Evolutionary conservation across 768 basidiomycete genomes (phyloP), one percentile per base, ranked within the genome.

Genomic region (Boletus barrowsii): DNA sequence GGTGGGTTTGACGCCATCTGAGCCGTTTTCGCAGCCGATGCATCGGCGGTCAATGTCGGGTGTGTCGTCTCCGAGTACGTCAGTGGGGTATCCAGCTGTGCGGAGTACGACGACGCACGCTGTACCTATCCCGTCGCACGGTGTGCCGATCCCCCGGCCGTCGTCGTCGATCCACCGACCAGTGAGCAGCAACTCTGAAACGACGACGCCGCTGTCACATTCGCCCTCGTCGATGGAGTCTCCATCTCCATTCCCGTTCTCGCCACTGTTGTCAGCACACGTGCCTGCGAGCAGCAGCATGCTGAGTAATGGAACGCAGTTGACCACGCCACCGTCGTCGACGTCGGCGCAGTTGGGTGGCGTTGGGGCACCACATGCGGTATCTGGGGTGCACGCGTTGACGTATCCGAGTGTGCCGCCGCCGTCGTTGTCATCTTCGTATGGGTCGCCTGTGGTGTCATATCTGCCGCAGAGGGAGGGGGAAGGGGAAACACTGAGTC

Each of bases 371-470:
- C 41, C 44, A 11, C 82, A 42, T 42, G 59, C 36, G 14, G 37
- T 49, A 20, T 49, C 54, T 7, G 44, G 45, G 81, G 5, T 75
- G 45, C 68, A 73, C 46, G 68, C 76, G 14, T 75, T 93, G 47
- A 80, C 88, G 5, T 93, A 93, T 61, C 90, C 90, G 0, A 85
- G 84, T 7, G 91, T 92, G 0, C 90, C 91, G 3, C 90, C 90
- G 11, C 90, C 90, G 4, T 88, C 87, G 2, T 70, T 90, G 26
- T 88, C 87, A 6, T 88, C 86, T 8, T 88, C 87, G 10, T 86
- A 89, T 59, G 90, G 90, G 14, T 87, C 86, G 6, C 85, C 87
- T 9, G 77, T 75, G 24, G 76, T 81, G 17, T 74, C 79, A 13
- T 78, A 74, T 57, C 51, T 64, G 51, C 73, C 77, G 15, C 58